A percentile compares a stretch with the other conserved stretches of the same genome.
These are phyloP conservation scores for Malus orientalis DNA, from an alignment of 306 rosid species.

Conservation along the genomic window DNA sequence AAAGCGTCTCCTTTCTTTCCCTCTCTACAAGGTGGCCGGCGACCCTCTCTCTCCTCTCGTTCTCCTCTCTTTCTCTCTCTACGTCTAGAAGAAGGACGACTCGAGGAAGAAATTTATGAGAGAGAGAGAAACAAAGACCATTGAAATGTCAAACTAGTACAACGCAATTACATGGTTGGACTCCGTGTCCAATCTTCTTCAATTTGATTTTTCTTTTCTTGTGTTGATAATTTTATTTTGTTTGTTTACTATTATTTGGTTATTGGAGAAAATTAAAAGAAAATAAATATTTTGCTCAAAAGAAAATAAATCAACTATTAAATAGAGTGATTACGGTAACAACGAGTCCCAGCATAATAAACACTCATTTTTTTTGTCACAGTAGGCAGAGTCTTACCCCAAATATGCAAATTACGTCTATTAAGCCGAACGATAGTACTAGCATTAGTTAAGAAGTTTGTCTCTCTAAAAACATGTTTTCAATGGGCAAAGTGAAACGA, in stretches of 20 bases:
- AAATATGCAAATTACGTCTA: no score
- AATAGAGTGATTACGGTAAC: no score
- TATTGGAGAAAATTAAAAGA: neutral
- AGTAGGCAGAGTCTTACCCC: no score
- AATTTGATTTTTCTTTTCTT: neutral
- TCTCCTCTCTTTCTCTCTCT: neutral
- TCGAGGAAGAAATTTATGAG: neutral
- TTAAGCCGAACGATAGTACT: no score
- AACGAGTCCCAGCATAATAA: no score
- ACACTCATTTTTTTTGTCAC: no score
- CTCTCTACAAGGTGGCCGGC: conserved; percentile 23
- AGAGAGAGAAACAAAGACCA: neutral
- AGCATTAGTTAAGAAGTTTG: no score
- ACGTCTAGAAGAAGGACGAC: conserved; percentile 1
- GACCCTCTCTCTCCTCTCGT: neutral
- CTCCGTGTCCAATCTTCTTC: neutral
- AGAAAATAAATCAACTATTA: no score
- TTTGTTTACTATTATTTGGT: neutral
- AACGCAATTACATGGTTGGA: neutral
- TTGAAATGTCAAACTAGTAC: conserved; percentile 3
- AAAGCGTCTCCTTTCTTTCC: conserved; percentile 12
- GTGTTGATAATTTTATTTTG: neutral
- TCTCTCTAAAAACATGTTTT: no score
- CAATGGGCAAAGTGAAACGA: no score
- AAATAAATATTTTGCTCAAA: neutral